Base-by-base conservation (phyloP, 768 basidiomycete species). In the Mycena sanguinolenta region DNA sequence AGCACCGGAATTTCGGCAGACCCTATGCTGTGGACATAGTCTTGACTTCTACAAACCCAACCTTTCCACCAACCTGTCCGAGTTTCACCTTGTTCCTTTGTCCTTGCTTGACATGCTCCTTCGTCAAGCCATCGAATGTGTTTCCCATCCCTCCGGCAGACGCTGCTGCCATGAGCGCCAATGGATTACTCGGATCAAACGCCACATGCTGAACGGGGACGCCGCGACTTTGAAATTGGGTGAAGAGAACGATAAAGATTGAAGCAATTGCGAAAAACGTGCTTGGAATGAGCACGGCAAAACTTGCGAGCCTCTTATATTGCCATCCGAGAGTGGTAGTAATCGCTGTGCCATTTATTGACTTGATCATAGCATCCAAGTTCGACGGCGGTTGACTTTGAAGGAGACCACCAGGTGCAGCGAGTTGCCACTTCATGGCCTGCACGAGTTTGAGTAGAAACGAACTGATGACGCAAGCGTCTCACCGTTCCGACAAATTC, bases 161-260 rank as follows among this genome's bases (percentile, higher is more conserved):
- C 8, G 65, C 65, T 38, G 65, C 65, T 44, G 65, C 65, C 57
- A 66, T 66, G 57, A 66, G 65, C 42, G 25, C 12, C 21, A 58
- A 36, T 6, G 65, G 65, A 5, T 66, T 44, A 27, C 58, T 66
- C 2, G 63, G 63, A n/a, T 64, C 63, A 32, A 64, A 64, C 19
- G 55, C 46, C 4, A 14, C 27, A 21, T 64, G 63, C 10, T n/a
- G 13, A 23, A 46, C 4, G 10, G 53, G 13, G 19, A 52, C 55
- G 10, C 53, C 53, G 19, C 53, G 63, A 23, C 9, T 28, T 5
- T 27, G n/a, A 19, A 9, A 42, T 46, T 64, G 63, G 27, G 63
- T 36, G 2, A 32, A 30, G 42, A 65, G 54, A 2, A 58, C 42
- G 53, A 65, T 65, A n/a, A 65, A 14, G 44, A 65, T 65, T 4